Evolutionary conservation across 306 rosid genomes (phyloP), one percentile per base, ranked within the genome.

Genomic region (Lathyrus tuberosus): DNA sequence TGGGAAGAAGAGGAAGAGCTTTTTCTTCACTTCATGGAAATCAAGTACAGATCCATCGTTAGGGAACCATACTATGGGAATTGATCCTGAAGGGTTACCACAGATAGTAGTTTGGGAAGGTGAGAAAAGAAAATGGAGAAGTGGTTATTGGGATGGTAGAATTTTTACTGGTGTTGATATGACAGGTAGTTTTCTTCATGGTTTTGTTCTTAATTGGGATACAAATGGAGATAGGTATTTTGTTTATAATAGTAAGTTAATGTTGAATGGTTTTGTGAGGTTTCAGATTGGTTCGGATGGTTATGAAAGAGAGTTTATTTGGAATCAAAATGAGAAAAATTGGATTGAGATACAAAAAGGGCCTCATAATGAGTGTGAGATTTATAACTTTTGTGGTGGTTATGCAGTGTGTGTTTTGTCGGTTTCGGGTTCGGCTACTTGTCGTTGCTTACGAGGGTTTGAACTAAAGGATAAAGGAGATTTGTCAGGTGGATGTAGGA

Each of bases 51-150:
- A 89, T 69, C 95, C 98, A 37, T 85, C 95, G 0, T 49, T 58
- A 2, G 98, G 96, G 14, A 84, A 74, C 22, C 85, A 72, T 64
- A 62, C 71, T 1, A 71, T 89, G 86, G 96, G 96, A 17, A 44
- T 82, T 38, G 98, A 92, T 80, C 92, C 92, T 6, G 70, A 70
- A 3, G 89, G 83, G 47, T 74, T 87, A 8, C 86, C 85, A 0
- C 98, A 89, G 78, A 78, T 92, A 11, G 82, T 89, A 73, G 51
- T 92, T 61, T 89, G 98, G 96, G 80, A 86, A 4, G 92, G 87
- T 4, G 47, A 38, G 5, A 9, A 38, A 0, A 81, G 96, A 66
- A 73, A 77, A 53, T 92, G 96, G 98, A 80, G 96, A 72, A 92
- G 95, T 56, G 98, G 98, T 7, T 84, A 87, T 43, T 92, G 95